Base-by-base conservation (phyloP, 2,329 filamentous ascomycete genomes). In the Lanzia echinophila region DNA sequence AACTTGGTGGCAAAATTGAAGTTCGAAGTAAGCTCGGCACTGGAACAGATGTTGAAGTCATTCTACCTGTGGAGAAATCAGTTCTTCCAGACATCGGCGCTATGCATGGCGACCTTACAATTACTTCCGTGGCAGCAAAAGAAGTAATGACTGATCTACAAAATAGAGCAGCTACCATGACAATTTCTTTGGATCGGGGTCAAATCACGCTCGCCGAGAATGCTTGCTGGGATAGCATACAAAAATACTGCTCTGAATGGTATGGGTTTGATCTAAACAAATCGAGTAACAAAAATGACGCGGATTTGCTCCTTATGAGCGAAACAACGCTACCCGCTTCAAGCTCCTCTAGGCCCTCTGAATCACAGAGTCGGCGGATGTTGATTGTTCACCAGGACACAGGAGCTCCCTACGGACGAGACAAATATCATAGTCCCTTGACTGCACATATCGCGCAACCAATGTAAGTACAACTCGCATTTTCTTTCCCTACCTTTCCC, bases 1-100 rank as follows among this genome's bases (percentile, higher is more conserved):
- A 78, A 20, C 70, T 86, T 0, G 73, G 76, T 36, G 83, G 83
- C 1, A 73, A 70, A 7, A 79, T 86, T 42, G 73, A 79, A 13
- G 72, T 86, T 24, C 73, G 73, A 39, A 81, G 74, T 45, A 69
- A 76, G 47, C 68, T 73, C 7, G 72, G 73, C 1, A 69, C 74
- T 39, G 81, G 81, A 2, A 83, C 81, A 0, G 73, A 74, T 6
- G 73, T 83, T 2, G 72, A 70, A 6, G 74, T 79, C 8, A 71
- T 69, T 17, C 44, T 58, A 4, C 56, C 56, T 22, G 32, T 56
- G 13, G 50, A 52, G 32, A 52, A 52, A 50, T 34, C 44, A 20
- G 42, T 32, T 11, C 50, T 19, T 41, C 28, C 50, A 5, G 3
- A 32, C 3, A 44, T 34, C 22, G 32, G 33, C 24, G 2, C 24